Percentiles rank a stretch among this genome's conserved stretches.
Conservation (phyloP, 23 red algal species). For the Chondrus crispus region DNA sequence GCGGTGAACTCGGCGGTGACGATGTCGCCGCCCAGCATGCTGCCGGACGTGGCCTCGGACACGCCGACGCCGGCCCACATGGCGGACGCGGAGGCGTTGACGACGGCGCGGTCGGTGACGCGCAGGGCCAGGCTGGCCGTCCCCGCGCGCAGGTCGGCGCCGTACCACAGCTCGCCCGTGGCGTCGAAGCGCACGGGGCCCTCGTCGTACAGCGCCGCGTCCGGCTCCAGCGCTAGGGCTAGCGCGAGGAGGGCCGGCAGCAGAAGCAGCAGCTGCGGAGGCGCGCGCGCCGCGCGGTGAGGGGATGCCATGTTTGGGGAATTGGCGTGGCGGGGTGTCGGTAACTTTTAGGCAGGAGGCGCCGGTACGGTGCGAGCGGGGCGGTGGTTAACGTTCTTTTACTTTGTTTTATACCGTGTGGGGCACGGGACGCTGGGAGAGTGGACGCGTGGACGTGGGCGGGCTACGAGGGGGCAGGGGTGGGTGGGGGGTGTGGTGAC, state of each 20-base stretch:
- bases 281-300: background rate
- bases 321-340: background rate
- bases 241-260: background rate
- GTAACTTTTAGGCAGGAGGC: background rate
- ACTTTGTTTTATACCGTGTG: no score
- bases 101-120: conserved; percentile 9
- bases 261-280: background rate
- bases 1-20: conserved; percentile 50
- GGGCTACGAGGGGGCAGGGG: no score
- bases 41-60: conserved; percentile 33
- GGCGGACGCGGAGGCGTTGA: background rate
- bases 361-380: conserved; percentile 22
- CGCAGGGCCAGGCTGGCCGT: conserved; percentile 17
- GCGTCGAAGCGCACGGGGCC: background rate
- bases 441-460: no score
- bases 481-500: no score
- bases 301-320: background rate
- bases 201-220: no score
- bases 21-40: conserved; percentile 65
- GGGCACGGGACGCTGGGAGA: no score
- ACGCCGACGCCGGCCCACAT: conserved; percentile 47
- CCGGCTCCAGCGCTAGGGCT: background rate
- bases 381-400: conserved; percentile 1
- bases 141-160: background rate
- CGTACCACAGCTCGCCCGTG: background rate